Percentiles rank a stretch among this genome's conserved stretches.
phyloP scores from a whole-genome alignment of 176 grass and related monocot genomes.

The Coix lacrymajobi region DNA sequence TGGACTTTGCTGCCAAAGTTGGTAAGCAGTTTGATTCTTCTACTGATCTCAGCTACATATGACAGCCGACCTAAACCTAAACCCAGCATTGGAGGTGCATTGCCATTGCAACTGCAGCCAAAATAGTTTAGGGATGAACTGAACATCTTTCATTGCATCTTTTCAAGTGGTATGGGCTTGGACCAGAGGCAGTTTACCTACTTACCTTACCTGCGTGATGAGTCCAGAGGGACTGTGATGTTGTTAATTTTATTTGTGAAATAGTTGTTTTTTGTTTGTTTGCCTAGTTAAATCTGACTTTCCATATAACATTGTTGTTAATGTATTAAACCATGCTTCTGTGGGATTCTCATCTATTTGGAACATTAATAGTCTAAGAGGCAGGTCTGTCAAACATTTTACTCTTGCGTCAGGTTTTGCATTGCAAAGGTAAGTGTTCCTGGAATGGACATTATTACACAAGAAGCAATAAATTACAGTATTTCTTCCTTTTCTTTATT shows the following conservation, averaged over 20 bases:
- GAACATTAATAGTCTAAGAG: constrained; percentile 81
- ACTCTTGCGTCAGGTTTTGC: constrained; percentile 73
- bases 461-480: not conserved
- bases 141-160: not conserved
- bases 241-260: not conserved
- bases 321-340: constrained; percentile 29
- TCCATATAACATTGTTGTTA: not conserved
- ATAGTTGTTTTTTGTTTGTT: not conserved
- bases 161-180: not conserved
- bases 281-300: constrained; percentile 14
- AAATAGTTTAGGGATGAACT: not conserved
- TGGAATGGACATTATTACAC: not conserved
- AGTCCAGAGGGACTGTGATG: not conserved
- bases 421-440: constrained; percentile 71
- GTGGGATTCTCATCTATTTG: constrained; percentile 86
- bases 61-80: not conserved
- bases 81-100: constrained; percentile 10
- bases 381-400: constrained; percentile 57
- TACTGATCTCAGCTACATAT: not conserved
- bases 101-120: not conserved
- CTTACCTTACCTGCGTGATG: not conserved
- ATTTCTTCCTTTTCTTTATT: not conserved
- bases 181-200: not conserved
- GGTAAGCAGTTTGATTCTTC: constrained; percentile 46
- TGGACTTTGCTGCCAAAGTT: constrained; percentile 87